Conservation (phyloP, 169 alveolate species). For the Plasmodium reichenowi region DNA sequence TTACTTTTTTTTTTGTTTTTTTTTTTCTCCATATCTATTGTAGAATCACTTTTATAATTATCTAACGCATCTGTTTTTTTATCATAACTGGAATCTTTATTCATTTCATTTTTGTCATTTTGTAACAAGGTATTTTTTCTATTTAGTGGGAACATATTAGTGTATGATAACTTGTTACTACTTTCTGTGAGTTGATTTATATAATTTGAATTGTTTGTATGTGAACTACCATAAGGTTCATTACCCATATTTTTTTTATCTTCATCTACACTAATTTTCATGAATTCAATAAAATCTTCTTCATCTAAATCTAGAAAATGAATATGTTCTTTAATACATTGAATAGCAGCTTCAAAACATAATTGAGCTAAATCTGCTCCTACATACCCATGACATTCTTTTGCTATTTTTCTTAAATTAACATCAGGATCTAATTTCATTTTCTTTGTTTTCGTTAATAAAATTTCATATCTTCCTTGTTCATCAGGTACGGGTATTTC, state of each 20-base stretch:
- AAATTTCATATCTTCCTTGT: constrained; percentile 91
- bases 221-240: not conserved
- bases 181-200: not conserved
- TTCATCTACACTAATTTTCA: constrained; percentile 36
- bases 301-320: constrained; percentile 63
- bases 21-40: not conserved
- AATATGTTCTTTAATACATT: constrained; percentile 82
- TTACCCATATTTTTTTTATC: not conserved
- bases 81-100: not conserved
- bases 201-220: not conserved
- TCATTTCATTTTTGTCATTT: not conserved
- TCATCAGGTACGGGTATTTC: constrained; percentile 91
- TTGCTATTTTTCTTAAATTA: constrained; percentile 89
- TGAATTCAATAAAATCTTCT: constrained; percentile 68
- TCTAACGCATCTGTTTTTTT: not conserved
- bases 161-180: not conserved
- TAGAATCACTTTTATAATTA: not conserved
- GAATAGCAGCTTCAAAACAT: constrained; percentile 92
- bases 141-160: not conserved
- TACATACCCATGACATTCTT: constrained; percentile 94
- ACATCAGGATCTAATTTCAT: constrained; percentile 90
- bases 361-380: constrained; percentile 94
- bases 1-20: not conserved
- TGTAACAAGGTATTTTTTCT: not conserved
- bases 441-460: constrained; percentile 88